phyloP scores from a whole-genome alignment of 257 asterid species.

The Verbascum thapsus region DNA sequence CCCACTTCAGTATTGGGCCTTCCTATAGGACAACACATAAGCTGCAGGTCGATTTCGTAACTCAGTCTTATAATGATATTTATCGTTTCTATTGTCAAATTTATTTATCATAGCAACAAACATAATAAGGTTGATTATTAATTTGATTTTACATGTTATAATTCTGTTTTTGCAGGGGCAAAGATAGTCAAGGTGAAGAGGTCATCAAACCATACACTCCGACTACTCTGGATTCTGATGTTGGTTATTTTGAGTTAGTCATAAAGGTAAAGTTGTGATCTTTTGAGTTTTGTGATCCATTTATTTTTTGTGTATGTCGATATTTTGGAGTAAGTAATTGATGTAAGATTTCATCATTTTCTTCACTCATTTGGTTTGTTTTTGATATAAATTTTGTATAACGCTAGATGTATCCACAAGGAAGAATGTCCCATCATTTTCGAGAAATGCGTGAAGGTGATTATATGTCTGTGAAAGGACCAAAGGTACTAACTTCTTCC shows the following conservation, averaged over 20 bases:
- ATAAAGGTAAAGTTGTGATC: slow-evolving; percentile 62
- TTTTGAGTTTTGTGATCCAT: neutral
- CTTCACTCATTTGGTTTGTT: slow-evolving; percentile 27
- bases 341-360: neutral
- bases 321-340: neutral
- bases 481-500: slow-evolving; percentile 62
- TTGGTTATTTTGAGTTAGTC: slow-evolving; percentile 89
- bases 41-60: slow-evolving; percentile 71
- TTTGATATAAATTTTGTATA: slow-evolving; percentile 20
- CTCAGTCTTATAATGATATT: slow-evolving; percentile 10
- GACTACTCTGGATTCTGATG: slow-evolving; percentile 94
- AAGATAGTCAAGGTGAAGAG: slow-evolving; percentile 94
- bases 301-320: slow-evolving; percentile 6
- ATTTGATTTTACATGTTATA: neutral
- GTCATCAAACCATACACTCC: slow-evolving; percentile 97
- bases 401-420: slow-evolving; percentile 97
- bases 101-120: neutral
- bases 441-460: slow-evolving; percentile 93
- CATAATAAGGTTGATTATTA: slow-evolving; percentile 16
- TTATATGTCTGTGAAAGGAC: slow-evolving; percentile 89
- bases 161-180: slow-evolving; percentile 65
- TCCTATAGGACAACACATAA: slow-evolving; percentile 97
- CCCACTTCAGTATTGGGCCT: slow-evolving; percentile 91
- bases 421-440: slow-evolving; percentile 98
- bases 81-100: neutral